Evolutionary conservation across 2,329 filamentous ascomycete species (phyloP), one percentile per base, ranked within the genome.

Genomic region (Talaromyces piceae): DNA sequence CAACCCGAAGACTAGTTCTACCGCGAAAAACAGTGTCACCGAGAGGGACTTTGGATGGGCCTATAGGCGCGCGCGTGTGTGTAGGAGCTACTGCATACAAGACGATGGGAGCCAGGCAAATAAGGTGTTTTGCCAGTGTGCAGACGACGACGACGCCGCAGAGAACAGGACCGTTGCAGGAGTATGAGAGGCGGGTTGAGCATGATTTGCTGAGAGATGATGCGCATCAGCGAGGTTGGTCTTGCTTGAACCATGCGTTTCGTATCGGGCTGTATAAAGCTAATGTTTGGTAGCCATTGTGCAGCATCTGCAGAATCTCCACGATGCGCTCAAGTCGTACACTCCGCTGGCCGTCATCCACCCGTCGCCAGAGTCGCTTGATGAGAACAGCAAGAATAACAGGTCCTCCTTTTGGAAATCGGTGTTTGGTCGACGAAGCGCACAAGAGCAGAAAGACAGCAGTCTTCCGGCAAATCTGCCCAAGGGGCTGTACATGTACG

Each of bases 401-500:
- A 77, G 74, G 53, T 72, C 68, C 8, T 70, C 74, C 2, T 72
- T 85, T 57, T 74, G 84, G 45, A 68, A 72, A 23, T 70, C 70
- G 11, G 54, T 77, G 12, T 75, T 78, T 45, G 62, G 65, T 16
- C 59, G 67, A 56, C 81, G 31, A 56, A 51, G 60, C n/a, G 45
- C 58, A 13, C 54, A 61, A 57, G 2, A 86, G 94, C 18, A 41
- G 12, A 4, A 25, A 3, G 4, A 23, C 7, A 41, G 11, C 12
- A 41, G 13, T 2, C 2, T 41, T 20, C 83, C 89, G 1, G 70
- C 77, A n/a, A 77, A 85, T 56, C 75, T 96, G 1, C 93, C 93
- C 0, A 86, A 88, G 58, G 93, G 93, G 0, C 72, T 98, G 27
- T 98, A 98, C 69, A 86, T 98, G 68, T 96, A 88, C 63, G 93